phyloP scores from a whole-genome alignment of 139 green algal genomes.

The Chlamydomonas sphaeroides region DNA sequence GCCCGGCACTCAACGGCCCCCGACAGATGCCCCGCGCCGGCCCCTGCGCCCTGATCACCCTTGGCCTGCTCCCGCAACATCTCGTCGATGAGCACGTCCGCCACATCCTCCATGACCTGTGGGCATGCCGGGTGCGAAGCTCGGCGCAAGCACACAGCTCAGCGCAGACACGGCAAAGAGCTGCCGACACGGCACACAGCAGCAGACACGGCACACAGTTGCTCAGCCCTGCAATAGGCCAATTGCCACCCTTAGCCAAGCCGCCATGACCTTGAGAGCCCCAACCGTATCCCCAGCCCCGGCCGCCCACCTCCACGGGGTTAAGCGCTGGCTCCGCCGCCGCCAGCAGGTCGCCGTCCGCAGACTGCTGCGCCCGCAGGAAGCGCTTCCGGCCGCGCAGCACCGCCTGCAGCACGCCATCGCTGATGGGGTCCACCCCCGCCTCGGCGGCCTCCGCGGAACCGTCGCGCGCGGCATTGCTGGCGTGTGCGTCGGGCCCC shows the following conservation, averaged over 20 bases:
- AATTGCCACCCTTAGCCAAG: too few species aligned
- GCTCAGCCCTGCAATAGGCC: too few species aligned
- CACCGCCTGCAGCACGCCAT: constrained; percentile 12
- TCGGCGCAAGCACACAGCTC: too few species aligned
- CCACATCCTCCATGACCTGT: constrained; percentile 36
- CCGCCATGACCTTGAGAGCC: too few species aligned
- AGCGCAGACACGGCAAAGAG: too few species aligned
- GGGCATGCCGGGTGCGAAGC: too few species aligned
- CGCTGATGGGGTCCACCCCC: constrained; percentile 12
- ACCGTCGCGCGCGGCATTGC: constrained; percentile 6
- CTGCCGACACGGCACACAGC: too few species aligned
- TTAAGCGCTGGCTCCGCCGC: constrained; percentile 23
- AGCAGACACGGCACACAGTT: too few species aligned
- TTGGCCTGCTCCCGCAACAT: constrained; percentile 31
- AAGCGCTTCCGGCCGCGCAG: constrained; percentile 18
- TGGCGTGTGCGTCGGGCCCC: background rate
- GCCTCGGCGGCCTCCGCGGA: background rate
- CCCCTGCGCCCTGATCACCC: constrained; percentile 8
- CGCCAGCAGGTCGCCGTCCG: constrained; percentile 39
- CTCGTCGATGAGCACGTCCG: constrained; percentile 42
- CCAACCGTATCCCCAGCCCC: too few species aligned
- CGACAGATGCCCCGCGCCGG: too few species aligned
- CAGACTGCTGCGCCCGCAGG: constrained; percentile 26
- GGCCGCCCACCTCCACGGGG: constrained; percentile 29
- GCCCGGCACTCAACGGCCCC: too few species aligned